phyloP scores from a whole-genome alignment of 345 rosid genomes.

The Pelargonium nanum region DNA sequence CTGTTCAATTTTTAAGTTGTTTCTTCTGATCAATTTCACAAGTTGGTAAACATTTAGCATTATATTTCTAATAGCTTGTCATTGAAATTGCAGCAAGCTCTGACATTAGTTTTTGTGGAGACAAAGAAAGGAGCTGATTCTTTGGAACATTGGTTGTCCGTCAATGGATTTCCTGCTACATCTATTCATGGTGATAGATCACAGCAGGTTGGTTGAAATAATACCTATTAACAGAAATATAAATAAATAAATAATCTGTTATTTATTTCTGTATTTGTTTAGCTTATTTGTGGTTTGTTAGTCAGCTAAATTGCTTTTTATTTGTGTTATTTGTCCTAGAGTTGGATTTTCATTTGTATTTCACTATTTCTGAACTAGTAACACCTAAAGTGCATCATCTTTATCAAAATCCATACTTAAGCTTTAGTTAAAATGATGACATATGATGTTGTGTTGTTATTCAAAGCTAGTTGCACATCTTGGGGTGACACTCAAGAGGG shows the following conservation, averaged over 20 bases:
- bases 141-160: slow-evolving; percentile 72
- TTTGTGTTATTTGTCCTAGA: no score
- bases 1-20: background rate
- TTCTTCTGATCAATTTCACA: background rate
- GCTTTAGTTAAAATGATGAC: no score
- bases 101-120: slow-evolving; percentile 95
- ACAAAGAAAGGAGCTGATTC: slow-evolving; percentile 92
- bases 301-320: background rate
- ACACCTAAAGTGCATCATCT: no score
- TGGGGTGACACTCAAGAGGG: no score
- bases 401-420: no score
- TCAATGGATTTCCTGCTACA: slow-evolving; percentile 85
- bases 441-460: no score
- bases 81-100: slow-evolving; percentile 58
- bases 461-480: no score
- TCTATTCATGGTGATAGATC: slow-evolving; percentile 91
- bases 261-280: background rate
- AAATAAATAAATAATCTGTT: no score
- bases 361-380: no score
- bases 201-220: slow-evolving; percentile 56
- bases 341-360: no score
- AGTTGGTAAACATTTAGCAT: background rate
- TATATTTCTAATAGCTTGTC: no score
- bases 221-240: no score
- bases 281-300: background rate